Base-by-base conservation (phyloP, 2,329 filamentous ascomycete genomes). In the Ascosphaera apis region DNA sequence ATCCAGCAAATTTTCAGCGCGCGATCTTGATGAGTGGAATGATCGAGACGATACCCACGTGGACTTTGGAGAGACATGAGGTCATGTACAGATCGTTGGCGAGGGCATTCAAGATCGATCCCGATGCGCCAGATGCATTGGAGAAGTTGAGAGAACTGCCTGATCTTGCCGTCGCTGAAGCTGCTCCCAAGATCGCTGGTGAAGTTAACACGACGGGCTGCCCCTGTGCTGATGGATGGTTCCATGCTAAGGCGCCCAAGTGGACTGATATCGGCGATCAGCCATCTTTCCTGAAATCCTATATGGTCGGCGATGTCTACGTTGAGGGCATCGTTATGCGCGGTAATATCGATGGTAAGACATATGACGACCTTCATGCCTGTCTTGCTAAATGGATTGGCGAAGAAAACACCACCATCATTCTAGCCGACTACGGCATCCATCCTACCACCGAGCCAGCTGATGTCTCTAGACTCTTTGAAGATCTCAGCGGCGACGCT, bases 211-310 rank as follows among this genome's bases (percentile, higher is more conserved):
- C 45, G 1, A 49, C 46, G 2, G 46, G 46, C 0, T 47, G 49
- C 34, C 42, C 48, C 1, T 50, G 48, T 34, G 34, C 47, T 12
- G 47, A 49, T 23, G 45, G 41, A 1, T 47, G 46, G 43, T 49
- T 47, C 28, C 45, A 49, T 41, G 19, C 33, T 9, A 13, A 36
- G 12, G 34, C 17, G 6, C 16, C 18, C 4, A 35, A 47, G 6
- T 43, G 43, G 4, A 28, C 31, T 2, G 42, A 40, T 4, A 37
- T 46, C 6, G 39, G 39, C 4, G 15, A 31, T 1, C 44, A 45
- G 2, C 48, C 48, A 1, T 2, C 17, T 3, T 48, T 47, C 47
- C 30, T 50, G 11, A 33, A 47, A 11, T 38, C 36, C 1, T 42
- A 42, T 3, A 49, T 47, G 45, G 15, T 48, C 17, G 45, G 47